Conservation (phyloP, 2,329 filamentous ascomycete species). For the Didymella pomorum region DNA sequence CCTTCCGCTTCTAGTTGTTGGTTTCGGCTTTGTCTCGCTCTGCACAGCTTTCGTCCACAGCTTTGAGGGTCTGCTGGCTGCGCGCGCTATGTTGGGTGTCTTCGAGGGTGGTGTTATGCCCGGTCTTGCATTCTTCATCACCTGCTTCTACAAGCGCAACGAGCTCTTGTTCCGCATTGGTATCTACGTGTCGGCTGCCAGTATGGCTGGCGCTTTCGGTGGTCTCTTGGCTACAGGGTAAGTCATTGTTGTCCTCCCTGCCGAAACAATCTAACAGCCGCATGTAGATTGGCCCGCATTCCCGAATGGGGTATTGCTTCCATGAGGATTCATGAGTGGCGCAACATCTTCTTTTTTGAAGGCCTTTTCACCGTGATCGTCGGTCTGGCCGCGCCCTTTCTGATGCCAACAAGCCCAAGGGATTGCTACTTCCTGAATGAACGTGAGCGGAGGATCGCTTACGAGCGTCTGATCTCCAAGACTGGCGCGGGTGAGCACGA, state of each 20-base stretch:
- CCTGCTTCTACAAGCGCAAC: conserved; percentile 64
- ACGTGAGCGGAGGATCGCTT: conserved; percentile 63
- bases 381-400: conserved; percentile 58
- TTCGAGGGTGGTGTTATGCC: conserved; percentile 68
- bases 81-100: conserved; percentile 61
- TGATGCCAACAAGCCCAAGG: conserved; percentile 61
- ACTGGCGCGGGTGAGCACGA: conserved; percentile 57
- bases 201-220: conserved; percentile 66
- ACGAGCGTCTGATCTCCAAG: conserved; percentile 61
- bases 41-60: conserved; percentile 62
- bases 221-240: conserved; percentile 63
- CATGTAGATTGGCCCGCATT: conserved; percentile 50
- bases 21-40: conserved; percentile 64
- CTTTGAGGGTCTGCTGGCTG: conserved; percentile 58
- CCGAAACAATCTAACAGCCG: conserved; percentile 7
- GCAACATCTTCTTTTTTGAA: conserved; percentile 69
- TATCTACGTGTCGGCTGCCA: conserved; percentile 64
- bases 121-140: conserved; percentile 65
- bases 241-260: conserved; percentile 33
- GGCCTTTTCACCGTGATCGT: conserved; percentile 63
- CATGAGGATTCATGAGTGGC: conserved; percentile 56
- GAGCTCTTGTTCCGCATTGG: conserved; percentile 65
- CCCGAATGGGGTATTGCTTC: conserved; percentile 60
- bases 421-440: conserved; percentile 61
- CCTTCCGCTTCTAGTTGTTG: conserved; percentile 62